Base-by-base conservation (phyloP, 257 asterid genomes). In the Salvia rosmarinus region DNA sequence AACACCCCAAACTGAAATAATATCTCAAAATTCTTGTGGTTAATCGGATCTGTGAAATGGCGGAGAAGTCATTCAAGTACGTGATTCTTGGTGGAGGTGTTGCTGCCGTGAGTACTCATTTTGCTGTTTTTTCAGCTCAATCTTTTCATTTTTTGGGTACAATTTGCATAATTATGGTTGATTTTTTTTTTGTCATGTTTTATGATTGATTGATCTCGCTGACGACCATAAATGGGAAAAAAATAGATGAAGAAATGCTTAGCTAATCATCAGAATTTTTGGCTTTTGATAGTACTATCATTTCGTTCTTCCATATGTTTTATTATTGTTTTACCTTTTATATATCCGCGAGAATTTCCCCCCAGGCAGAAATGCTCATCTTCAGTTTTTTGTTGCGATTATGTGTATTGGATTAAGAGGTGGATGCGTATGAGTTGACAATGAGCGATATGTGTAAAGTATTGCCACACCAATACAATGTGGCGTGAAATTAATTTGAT, bases 41-140 rank as follows among this genome's bases (percentile, higher is more conserved):
- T n/a, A n/a, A 9, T 17, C 43, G 57, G 21, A 51, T 77, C 47
- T 59, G 23, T 63, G n/a, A n/a, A n/a, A n/a, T n/a, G n/a, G n/a
- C n/a, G n/a, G n/a, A n/a, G n/a, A n/a, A n/a, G n/a, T n/a, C n/a
- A n/a, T n/a, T n/a, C n/a, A n/a, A n/a, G n/a, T n/a, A n/a, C n/a
- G n/a, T n/a, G n/a, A n/a, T n/a, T n/a, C n/a, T n/a, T n/a, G n/a
- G n/a, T n/a, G n/a, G n/a, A n/a, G n/a, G n/a, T n/a, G n/a, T n/a
- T n/a, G n/a, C n/a, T n/a, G n/a, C n/a, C n/a, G n/a, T n/a, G n/a
- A n/a, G n/a, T n/a, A n/a, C n/a, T n/a, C n/a, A n/a, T n/a, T n/a
- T n/a, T n/a, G n/a, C n/a, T n/a, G n/a, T n/a, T n/a, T n/a, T n/a
- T n/a, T n/a, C n/a, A n/a, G n/a, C 64, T 60, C 13, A 16, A 19